Evolutionary conservation across 1,284 basidiomycete species (phyloP).

Genomic region (Coniophora puteana): DNA sequence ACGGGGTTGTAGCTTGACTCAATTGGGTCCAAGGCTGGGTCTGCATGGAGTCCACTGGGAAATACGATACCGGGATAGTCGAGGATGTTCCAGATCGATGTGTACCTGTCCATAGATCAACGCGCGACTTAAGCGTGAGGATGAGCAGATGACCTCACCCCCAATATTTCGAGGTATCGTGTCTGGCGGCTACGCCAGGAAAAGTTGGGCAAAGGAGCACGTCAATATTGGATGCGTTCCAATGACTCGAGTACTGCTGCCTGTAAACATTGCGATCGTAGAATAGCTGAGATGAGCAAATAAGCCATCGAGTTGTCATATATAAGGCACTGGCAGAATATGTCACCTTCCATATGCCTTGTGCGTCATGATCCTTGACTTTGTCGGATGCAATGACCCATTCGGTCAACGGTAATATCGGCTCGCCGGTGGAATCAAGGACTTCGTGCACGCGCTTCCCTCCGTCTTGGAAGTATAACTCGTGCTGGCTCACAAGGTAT

Average conservation of each 20-base stretch:
- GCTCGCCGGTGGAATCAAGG: slow-evolving; percentile 16
- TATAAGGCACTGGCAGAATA: neutral
- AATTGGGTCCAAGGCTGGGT: slow-evolving; percentile 16
- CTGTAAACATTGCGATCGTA: slow-evolving; percentile 21
- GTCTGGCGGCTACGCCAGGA: slow-evolving; percentile 19
- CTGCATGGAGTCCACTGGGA: slow-evolving; percentile 23
- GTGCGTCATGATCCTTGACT: slow-evolving; percentile 17
- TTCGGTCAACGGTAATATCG: slow-evolving; percentile 18
- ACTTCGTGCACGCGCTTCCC: slow-evolving; percentile 11
- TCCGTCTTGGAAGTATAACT: slow-evolving; percentile 21
- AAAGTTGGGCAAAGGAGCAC: slow-evolving; percentile 27
- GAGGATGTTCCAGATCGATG: slow-evolving; percentile 24
- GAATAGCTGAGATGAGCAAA: slow-evolving; percentile 18
- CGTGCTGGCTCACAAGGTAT: too few relatives aligned
- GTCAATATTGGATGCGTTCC: slow-evolving; percentile 24
- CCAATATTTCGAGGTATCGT: slow-evolving; percentile 30
- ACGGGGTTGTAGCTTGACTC: slow-evolving; percentile 6
- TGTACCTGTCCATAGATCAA: slow-evolving; percentile 2
- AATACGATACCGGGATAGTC: slow-evolving; percentile 27
- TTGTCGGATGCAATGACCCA: slow-evolving; percentile 17
- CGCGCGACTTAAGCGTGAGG: too few relatives aligned
- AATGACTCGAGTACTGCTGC: slow-evolving; percentile 25
- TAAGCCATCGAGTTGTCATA: neutral
- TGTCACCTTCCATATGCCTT: slow-evolving; percentile 20
- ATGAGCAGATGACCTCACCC: slow-evolving; percentile 16